These are phyloP conservation scores for Solanum tarapatanum DNA, from an alignment of 257 asterid genomes.

Conservation along the genomic window DNA sequence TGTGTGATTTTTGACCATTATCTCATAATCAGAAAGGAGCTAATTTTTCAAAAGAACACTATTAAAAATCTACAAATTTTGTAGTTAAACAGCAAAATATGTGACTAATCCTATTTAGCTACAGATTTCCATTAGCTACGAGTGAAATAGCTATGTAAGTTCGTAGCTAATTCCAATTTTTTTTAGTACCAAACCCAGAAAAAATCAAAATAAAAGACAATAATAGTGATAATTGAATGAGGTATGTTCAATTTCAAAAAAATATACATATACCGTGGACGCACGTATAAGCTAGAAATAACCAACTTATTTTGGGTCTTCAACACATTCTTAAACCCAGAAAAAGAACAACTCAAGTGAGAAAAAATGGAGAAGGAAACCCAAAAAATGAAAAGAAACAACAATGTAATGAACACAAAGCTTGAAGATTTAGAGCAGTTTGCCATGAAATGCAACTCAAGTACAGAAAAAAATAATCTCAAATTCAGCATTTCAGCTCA, in stretches of 20 bases:
- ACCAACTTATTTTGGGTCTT: neutral
- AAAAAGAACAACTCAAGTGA: neutral
- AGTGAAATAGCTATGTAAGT: neutral
- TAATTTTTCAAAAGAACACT: neutral
- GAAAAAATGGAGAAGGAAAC: neutral
- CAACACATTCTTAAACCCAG: neutral
- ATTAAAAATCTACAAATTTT: neutral
- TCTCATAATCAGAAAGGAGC: neutral
- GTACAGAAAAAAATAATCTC: neutral
- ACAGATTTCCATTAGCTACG: neutral
- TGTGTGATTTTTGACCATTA: neutral
- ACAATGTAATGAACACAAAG: neutral
- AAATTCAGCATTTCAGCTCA: neutral
- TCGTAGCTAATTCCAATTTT: neutral
- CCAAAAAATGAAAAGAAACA: neutral
- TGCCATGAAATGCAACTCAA: neutral
- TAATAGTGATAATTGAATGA: neutral
- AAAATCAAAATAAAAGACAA: neutral
- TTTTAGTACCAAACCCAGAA: neutral
- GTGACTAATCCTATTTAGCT: neutral
- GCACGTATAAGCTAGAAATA: neutral
- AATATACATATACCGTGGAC: neutral
- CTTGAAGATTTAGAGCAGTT: neutral
- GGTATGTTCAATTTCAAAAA: neutral
- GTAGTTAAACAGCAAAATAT: neutral